phyloP scores from a whole-genome alignment of 345 rosid genomes.

The Bretschneidera sinensis region DNA sequence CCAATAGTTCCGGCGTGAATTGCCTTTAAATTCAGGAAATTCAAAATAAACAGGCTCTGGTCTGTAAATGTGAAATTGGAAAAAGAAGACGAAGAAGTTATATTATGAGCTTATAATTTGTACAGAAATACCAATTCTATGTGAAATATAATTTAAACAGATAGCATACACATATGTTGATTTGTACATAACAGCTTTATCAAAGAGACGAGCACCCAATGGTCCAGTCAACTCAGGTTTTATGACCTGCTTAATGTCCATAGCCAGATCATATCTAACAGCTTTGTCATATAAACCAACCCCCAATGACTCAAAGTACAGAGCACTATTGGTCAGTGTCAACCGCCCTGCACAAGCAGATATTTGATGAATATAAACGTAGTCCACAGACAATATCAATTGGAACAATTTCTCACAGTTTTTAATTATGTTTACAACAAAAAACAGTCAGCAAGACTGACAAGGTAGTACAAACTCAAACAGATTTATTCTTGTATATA shows the following conservation, averaged over 20 bases:
- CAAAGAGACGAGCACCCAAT: slow-evolving; percentile 91
- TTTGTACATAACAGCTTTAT: slow-evolving; percentile 94
- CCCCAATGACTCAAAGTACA: slow-evolving; percentile 89
- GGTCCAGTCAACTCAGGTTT: slow-evolving; percentile 94
- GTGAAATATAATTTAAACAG: slow-evolving; percentile 10
- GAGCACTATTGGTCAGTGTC: slow-evolving; percentile 73
- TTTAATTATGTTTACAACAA: not conserved
- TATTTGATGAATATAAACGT: slow-evolving; percentile 18
- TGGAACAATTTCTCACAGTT: not conserved
- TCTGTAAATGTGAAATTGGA: slow-evolving; percentile 30
- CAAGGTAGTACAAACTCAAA: too few species aligned
- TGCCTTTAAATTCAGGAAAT: slow-evolving; percentile 91
- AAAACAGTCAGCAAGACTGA: too few species aligned
- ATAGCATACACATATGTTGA: slow-evolving; percentile 63
- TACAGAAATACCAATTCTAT: slow-evolving; percentile 13
- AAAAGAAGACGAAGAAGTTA: slow-evolving; percentile 12
- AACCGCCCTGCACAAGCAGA: slow-evolving; percentile 62
- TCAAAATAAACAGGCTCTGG: slow-evolving; percentile 80
- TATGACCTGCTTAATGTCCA: slow-evolving; percentile 74
- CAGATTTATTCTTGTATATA: not conserved
- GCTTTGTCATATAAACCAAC: slow-evolving; percentile 74
- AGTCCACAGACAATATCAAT: not conserved
- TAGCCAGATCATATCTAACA: slow-evolving; percentile 71
- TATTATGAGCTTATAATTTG: slow-evolving; percentile 6
- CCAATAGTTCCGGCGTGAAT: slow-evolving; percentile 92